Percentiles rank a stretch among this genome's conserved stretches.
phyloP scores from a whole-genome alignment of 208 protist genomes.

The Plasmodiophora brassicae region DNA sequence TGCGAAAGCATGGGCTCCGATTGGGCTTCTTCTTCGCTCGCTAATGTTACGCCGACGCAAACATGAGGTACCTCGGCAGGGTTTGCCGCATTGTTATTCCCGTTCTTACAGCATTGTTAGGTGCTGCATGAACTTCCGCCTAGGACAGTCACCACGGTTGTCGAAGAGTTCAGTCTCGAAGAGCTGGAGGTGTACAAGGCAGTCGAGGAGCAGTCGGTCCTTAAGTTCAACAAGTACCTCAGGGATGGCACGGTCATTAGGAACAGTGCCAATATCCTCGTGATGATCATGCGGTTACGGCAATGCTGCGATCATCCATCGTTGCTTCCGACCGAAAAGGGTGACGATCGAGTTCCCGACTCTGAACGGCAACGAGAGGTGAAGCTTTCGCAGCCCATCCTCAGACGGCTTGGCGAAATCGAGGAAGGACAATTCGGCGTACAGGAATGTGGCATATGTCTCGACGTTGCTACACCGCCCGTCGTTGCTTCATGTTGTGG shows the following conservation, averaged over 20 bases:
- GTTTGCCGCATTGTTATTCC: background rate
- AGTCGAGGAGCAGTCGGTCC: background rate
- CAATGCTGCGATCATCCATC: background rate
- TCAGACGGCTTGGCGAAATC: background rate
- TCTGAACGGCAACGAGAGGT: background rate
- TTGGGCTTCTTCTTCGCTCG: background rate
- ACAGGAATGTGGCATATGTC: slow-evolving; percentile 24
- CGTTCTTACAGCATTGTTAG: background rate
- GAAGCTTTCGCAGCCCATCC: background rate
- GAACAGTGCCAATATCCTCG: background rate
- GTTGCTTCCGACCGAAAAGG: background rate
- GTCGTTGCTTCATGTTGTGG: background rate
- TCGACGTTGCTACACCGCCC: background rate
- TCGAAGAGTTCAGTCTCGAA: background rate
- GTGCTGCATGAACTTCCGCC: background rate
- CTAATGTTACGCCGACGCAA: background rate
- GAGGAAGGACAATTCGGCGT: background rate
- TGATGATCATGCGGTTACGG: background rate
- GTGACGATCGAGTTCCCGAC: background rate
- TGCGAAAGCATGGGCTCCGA: background rate
- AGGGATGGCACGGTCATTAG: background rate
- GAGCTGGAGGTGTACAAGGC: background rate
- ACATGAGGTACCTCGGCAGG: background rate
- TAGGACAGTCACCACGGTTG: background rate
- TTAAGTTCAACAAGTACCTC: background rate